Evolutionary conservation across 495 filamentous ascomycete species (phyloP), one percentile per base, ranked within the genome.

Genomic region (Acidomyces sp.): DNA sequence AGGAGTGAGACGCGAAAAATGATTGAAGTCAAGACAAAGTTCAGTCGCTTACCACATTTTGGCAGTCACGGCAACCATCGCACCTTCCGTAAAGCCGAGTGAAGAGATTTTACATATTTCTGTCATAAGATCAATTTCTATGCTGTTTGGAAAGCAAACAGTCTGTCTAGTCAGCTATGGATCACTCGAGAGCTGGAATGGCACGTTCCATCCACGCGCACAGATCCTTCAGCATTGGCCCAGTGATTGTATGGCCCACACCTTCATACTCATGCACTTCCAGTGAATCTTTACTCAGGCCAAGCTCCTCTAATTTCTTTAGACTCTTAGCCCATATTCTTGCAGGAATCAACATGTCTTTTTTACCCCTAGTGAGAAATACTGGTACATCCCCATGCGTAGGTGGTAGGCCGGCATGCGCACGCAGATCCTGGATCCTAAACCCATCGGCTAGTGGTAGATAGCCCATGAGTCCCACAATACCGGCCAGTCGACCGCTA

Each of bases 391-490:
- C 49, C 9, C 57, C 56, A 11, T 57, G 47, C 25, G 43, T 33
- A 16, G 46, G 48, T 21, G 49, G 44, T 15, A 57, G 32, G 0
- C 37, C 58, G 1, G 39, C 45, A 11, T 43, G 39, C 6, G 47
- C 47, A 13, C 58, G 51, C 32, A 61, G 15, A 4, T 49, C 31
- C 16, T 48, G 34, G 11, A 61, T 47, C 32, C 33, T 42, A 15
- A 45, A 35, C 6, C 42, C 42, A 7, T 17, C 26, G 9, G 46
- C 43, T 9, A 59, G 33, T 12, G 65, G 65, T 12, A 68, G 39
- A 43, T 64, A 66, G 1, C 61, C 65, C 29, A 55, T 58, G 12
- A 68, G 37, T 2, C 57, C 60, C 2, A 57, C 60, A 27, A 68
- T 39, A 0, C 59, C 62, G 9, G 48, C 63, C 15, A 68, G 42